These are phyloP conservation scores for Sugiyamaella smithiae DNA, from an alignment of 805 yeast species.

Conservation along the genomic window DNA sequence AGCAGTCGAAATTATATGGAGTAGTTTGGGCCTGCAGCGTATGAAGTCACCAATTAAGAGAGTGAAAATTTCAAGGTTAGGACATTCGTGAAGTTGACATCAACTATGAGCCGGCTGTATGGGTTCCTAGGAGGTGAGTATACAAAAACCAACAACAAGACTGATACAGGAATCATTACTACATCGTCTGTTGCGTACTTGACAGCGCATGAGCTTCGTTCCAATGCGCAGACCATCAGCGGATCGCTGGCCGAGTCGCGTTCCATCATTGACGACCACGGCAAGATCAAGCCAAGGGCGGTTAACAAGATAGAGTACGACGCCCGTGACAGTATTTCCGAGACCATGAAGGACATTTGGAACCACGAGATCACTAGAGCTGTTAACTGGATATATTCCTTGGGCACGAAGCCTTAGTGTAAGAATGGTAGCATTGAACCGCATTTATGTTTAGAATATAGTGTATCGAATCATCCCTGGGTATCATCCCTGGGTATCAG, in stretches of 20 bases:
- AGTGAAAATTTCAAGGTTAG: slow-evolving; percentile 7
- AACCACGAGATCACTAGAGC: slow-evolving; percentile 63
- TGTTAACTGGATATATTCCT: slow-evolving; percentile 58
- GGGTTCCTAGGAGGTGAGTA: slow-evolving; percentile 54
- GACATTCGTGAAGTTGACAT: neutral
- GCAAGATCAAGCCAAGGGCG: slow-evolving; percentile 46
- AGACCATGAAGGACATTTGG: slow-evolving; percentile 77
- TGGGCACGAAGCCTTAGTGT: slow-evolving; percentile 18
- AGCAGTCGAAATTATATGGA: no score
- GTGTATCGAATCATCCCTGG: no score
- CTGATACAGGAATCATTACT: slow-evolving; percentile 51
- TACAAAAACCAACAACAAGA: neutral
- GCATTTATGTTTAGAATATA: no score
- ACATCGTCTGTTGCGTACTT: slow-evolving; percentile 57
- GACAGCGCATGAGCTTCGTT: slow-evolving; percentile 54
- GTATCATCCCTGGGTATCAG: no score
- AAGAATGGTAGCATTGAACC: no score
- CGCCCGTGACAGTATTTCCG: slow-evolving; percentile 46
- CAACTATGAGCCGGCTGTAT: slow-evolving; percentile 33
- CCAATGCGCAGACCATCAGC: slow-evolving; percentile 47
- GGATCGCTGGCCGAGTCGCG: slow-evolving; percentile 48
- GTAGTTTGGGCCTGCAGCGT: no score
- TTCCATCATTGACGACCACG: slow-evolving; percentile 50
- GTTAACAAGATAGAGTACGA: slow-evolving; percentile 45
- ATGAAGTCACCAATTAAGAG: no score